Conservation (phyloP, 1,284 basidiomycete genomes). For the Vanrija humicola region DNA sequence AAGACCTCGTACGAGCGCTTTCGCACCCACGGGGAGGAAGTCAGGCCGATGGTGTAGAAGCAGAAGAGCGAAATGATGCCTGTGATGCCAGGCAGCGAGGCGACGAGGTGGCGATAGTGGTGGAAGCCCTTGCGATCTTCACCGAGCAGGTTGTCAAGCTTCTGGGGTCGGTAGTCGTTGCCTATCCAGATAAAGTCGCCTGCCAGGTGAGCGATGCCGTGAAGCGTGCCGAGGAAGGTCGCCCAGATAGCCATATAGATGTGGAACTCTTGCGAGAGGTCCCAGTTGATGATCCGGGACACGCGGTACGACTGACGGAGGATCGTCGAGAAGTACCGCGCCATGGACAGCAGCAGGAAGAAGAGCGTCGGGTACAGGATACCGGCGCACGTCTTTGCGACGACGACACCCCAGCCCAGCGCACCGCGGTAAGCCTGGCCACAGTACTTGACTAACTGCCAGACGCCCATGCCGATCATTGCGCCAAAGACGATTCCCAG, state of each 20-base stretch:
- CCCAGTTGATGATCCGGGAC: conserved; percentile 29
- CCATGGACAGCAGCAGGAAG: conserved; percentile 29
- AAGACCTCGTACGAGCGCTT: conserved; percentile 27
- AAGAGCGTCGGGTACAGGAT: conserved; percentile 29
- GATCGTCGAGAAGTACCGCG: conserved; percentile 27
- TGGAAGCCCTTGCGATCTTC: conserved; percentile 1
- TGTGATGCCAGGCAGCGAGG: conserved; percentile 19
- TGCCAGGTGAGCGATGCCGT: conserved; percentile 28
- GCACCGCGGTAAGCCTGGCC: conserved; percentile 20
- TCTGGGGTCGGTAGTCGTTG: conserved; percentile 12
- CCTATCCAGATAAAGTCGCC: conserved; percentile 28
- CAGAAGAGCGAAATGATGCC: conserved; percentile 24
- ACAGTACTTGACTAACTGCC: conserved; percentile 31
- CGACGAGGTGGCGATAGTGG: conserved; percentile 19
- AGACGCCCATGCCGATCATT: conserved; percentile 25
- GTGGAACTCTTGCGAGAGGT: conserved; percentile 30
- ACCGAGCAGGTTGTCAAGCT: conserved; percentile 15
- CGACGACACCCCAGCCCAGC: conserved; percentile 32
- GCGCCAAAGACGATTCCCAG: conserved; percentile 19
- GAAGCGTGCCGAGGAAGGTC: conserved; percentile 22
- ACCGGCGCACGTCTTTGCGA: conserved; percentile 31
- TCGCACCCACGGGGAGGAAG: conserved; percentile 21
- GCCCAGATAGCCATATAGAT: conserved; percentile 25
- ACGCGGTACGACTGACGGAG: conserved; percentile 23
- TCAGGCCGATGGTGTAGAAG: conserved; percentile 21